Evolutionary conservation across 805 yeast genomes (phyloP).

Genomic region (Pichia rugopelliculosa): DNA sequence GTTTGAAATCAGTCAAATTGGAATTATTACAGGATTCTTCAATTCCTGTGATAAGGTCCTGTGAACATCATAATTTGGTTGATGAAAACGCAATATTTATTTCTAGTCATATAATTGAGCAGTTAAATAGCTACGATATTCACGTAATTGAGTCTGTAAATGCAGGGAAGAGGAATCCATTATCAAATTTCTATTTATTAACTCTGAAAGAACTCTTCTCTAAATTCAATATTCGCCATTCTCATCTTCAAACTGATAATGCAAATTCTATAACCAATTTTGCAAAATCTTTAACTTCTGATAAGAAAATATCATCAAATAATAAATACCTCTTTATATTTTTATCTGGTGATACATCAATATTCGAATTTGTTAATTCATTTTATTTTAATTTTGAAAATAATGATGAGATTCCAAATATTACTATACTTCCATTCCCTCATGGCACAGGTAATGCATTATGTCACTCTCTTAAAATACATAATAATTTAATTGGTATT

Average conservation of each 20-base stretch:
- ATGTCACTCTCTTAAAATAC: conserved; percentile 49
- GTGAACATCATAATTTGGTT: not conserved
- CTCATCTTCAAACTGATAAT: conserved; percentile 29
- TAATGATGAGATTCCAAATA: not conserved
- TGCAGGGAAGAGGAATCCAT: not conserved
- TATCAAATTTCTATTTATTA: conserved; percentile 28
- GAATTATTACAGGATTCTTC: not conserved
- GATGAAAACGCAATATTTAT: not conserved
- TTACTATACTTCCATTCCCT: conserved; percentile 43
- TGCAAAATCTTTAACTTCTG: conserved; percentile 5
- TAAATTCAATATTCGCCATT: conserved; percentile 26
- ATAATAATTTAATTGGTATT: conserved; percentile 30
- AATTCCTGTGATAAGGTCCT: not conserved
- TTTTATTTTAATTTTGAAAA: not conserved
- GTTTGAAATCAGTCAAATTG: not conserved
- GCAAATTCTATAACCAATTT: conserved; percentile 33
- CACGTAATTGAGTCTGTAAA: not conserved
- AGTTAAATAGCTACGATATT: not conserved
- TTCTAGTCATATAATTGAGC: not conserved
- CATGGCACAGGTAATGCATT: conserved; percentile 86
- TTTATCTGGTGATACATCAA: conserved; percentile 82
- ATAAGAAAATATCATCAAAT: conserved; percentile 4
- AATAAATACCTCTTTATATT: conserved; percentile 41
- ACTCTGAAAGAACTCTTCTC: conserved; percentile 43
- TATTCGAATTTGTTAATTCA: conserved; percentile 65